Evolutionary conservation across 805 yeast genomes (phyloP), one percentile per base, ranked within the genome.

Genomic region (Pichia eremophila): DNA sequence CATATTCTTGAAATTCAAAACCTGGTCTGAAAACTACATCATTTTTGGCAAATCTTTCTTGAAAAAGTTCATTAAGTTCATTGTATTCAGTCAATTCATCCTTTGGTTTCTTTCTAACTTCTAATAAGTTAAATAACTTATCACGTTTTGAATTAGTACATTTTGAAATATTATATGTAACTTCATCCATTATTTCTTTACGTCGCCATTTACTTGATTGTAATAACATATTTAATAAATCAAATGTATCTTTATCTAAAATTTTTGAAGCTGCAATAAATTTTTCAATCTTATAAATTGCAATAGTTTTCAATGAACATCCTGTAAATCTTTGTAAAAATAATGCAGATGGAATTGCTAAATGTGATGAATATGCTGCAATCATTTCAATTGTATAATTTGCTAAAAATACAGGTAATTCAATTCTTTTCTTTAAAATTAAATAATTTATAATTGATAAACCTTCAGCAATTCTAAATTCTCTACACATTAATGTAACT

Each of bases 391-490:
- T 34, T 35, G 47, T 47, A 17, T 14, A 39, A 19, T 43, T 43
- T 17, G 29, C 22, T 29, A 47, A 31, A 5, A 32, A 18, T 17
- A 31, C 14, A 7, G 50, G 46, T 14, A 47, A 28, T 32, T 47
- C 50, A 32, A 40, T 19, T 12, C 35, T 27, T n/a, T 41, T 17
- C 8, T 18, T 11, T 1, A 22, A 28, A 18, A 47, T 37, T 5
- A 46, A 34, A 19, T 35, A 14, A 8, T 46, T 39, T 7, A 51
- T 34, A 12, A 43, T 28, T 28, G 36, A 34, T 8, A 51, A 42
- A 18, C 46, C 49, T 41, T 51, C 54, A 15, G 28, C 36, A 35
- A 46, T 17, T 31, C 52, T 39, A 22, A 39, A 41, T 36, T 51
- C 52, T 31, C 32, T 29, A 22, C 46, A 39, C 41, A 50, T 41